phyloP scores from a whole-genome alignment of 805 yeast species.

The Ogataea sp. region DNA sequence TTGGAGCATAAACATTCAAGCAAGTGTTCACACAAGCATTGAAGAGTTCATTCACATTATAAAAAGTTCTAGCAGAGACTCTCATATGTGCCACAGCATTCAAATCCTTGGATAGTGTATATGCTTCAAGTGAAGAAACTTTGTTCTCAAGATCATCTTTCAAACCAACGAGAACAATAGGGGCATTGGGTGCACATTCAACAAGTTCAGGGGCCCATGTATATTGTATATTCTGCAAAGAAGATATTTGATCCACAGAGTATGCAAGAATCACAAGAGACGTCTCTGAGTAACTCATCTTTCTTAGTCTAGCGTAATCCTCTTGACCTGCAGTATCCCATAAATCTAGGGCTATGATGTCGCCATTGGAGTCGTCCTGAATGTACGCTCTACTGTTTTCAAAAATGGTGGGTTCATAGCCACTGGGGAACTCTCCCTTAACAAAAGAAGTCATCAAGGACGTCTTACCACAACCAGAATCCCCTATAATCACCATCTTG shows the following conservation, averaged over 20 bases:
- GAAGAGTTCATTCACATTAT: conserved; percentile 62
- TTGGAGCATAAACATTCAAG: not conserved
- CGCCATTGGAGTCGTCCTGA: conserved; percentile 58
- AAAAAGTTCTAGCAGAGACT: conserved; percentile 69
- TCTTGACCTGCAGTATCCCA: conserved; percentile 95
- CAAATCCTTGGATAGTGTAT: conserved; percentile 28
- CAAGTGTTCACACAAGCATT: conserved; percentile 33
- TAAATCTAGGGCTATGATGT: conserved; percentile 55
- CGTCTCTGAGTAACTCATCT: conserved; percentile 72
- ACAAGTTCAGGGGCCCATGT: conserved; percentile 84
- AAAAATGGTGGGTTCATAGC: conserved; percentile 76
- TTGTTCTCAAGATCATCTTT: conserved; percentile 51
- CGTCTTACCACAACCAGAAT: conserved; percentile 89
- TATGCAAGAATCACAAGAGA: conserved; percentile 72
- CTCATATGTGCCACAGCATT: conserved; percentile 69
- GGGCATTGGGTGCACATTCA: conserved; percentile 76
- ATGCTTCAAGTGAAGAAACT: conserved; percentile 15
- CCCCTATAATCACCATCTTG: conserved; percentile 69
- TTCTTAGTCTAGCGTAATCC: conserved; percentile 74
- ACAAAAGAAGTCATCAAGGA: conserved; percentile 54
- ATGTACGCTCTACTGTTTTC: conserved; percentile 49
- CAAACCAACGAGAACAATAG: conserved; percentile 75
- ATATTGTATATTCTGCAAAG: conserved; percentile 67
- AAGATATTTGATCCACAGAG: conserved; percentile 51
- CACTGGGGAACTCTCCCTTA: conserved; percentile 60